Evolutionary conservation across 768 basidiomycete genomes (phyloP), one percentile per base, ranked within the genome.

Genomic region (Mycena galopus): DNA sequence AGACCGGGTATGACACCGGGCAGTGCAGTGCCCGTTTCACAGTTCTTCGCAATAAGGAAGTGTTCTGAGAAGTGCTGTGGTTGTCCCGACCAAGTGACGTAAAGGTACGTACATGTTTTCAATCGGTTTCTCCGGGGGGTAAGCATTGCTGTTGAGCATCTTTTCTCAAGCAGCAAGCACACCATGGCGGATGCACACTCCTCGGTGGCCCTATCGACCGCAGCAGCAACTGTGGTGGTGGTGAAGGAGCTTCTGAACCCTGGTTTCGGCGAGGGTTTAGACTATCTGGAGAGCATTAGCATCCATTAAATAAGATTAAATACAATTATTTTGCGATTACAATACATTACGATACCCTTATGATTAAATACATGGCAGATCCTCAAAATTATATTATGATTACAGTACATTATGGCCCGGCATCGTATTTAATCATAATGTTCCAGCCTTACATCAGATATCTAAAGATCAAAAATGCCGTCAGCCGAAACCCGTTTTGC

Each of bases 121-220:
- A n/a, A n/a, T n/a, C n/a, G n/a, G n/a, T n/a, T n/a, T n/a, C n/a
- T 78, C 32, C 75, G 75, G 0, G 72, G 73, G 0, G 74, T 76
- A 27, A 78, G 77, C 47, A 67, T 76, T 12, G 68, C 71, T 1
- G 69, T 76, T 8, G 74, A 78, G 53, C 72, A 61, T 1, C 65
- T 78, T 0, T 78, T 78, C 51, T 76, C 73, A 19, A 67, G 65
- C 35, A 61, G 56, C 19, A 60, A 67, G 14, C 73, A 74, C 58
- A 73, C 75, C 12, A 58, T 75, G 16, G 57, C 59, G 11, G 68
- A 76, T 65, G 37, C 47, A 0, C 75, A 55, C 0, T 67, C 71
- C 2, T 76, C 75, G 5, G 70, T 77, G 71, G 58, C 62, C 19
- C 66, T 71, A 0, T n/a, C 65, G 63, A 70, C 73, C 0, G 69